These are phyloP conservation scores for Penicillium verrucosum DNA, from an alignment of 2,329 filamentous ascomycete genomes.

Conservation along the genomic window DNA sequence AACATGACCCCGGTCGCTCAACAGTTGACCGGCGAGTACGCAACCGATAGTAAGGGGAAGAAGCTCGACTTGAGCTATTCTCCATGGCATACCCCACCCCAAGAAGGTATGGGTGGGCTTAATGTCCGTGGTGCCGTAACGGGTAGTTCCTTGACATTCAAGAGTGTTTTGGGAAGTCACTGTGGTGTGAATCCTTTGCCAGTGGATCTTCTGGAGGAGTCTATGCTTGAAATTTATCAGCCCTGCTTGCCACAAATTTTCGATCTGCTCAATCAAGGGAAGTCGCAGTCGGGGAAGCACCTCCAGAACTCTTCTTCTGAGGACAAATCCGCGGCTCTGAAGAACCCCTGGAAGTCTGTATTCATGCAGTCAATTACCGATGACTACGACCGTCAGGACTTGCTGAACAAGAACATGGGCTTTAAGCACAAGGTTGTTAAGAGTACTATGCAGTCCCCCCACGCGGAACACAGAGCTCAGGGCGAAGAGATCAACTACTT, in stretches of 20 bases:
- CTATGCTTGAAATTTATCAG: constrained; percentile 37
- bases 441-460: constrained; percentile 25
- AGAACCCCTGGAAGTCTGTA: constrained; percentile 34
- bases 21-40: constrained; percentile 37
- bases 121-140: constrained; percentile 40
- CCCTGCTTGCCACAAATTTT: constrained; percentile 41
- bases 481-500: constrained; percentile 46
- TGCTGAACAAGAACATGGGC: constrained; percentile 36
- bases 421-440: constrained; percentile 31
- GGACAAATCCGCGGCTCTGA: constrained; percentile 11
- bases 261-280: constrained; percentile 36
- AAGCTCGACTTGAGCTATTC: constrained; percentile 19
- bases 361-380: constrained; percentile 42
- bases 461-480: constrained; percentile 33
- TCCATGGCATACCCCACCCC: constrained; percentile 20
- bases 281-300: constrained; percentile 7
- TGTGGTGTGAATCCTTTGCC: constrained; percentile 42
- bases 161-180: constrained; percentile 39
- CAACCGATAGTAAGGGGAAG: constrained; percentile 30
- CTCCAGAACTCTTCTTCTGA: background rate
- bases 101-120: constrained; percentile 31
- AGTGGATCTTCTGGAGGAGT: constrained; percentile 42
- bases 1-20: constrained; percentile 32
- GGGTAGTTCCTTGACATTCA: constrained; percentile 40
- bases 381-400: constrained; percentile 38